phyloP scores from a whole-genome alignment of 495 filamentous ascomycete genomes.

The Aspergillus sparsus region DNA sequence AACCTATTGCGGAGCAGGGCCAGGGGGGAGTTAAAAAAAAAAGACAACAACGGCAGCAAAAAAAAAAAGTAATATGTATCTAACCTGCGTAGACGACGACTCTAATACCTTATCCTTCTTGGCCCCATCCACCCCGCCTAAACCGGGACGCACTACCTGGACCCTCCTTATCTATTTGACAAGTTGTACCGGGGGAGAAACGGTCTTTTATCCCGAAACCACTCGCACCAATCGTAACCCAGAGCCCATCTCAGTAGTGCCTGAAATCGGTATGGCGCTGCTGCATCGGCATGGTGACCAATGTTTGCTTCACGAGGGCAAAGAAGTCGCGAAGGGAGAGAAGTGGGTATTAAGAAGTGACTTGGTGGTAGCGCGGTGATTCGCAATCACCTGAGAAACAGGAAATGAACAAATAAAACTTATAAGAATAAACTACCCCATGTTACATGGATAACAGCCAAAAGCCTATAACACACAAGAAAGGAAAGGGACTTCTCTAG shows the following conservation, averaged over 20 bases:
- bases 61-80: conserved; percentile 2
- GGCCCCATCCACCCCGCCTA: conserved; percentile 36
- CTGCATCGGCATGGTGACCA: conserved; percentile 87
- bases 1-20: too few species aligned
- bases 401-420: background rate
- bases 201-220: conserved; percentile 82
- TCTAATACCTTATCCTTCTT: conserved; percentile 65
- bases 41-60: background rate
- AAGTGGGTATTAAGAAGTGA: conserved; percentile 94
- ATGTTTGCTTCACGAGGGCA: conserved; percentile 88
- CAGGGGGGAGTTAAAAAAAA: too few species aligned
- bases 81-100: conserved; percentile 66
- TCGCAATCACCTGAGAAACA: background rate
- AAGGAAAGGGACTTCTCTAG: background rate
- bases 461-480: background rate
- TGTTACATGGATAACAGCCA: conserved; percentile 13
- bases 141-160: conserved; percentile 81
- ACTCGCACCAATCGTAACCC: conserved; percentile 53
- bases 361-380: conserved; percentile 67
- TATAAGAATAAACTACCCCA: conserved; percentile 2
- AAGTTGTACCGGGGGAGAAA: conserved; percentile 79
- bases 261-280: conserved; percentile 79
- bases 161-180: conserved; percentile 88
- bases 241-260: conserved; percentile 64
- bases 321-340: conserved; percentile 75